Base-by-base conservation (phyloP, 306 rosid species). In the Dicorynia guianensis region DNA sequence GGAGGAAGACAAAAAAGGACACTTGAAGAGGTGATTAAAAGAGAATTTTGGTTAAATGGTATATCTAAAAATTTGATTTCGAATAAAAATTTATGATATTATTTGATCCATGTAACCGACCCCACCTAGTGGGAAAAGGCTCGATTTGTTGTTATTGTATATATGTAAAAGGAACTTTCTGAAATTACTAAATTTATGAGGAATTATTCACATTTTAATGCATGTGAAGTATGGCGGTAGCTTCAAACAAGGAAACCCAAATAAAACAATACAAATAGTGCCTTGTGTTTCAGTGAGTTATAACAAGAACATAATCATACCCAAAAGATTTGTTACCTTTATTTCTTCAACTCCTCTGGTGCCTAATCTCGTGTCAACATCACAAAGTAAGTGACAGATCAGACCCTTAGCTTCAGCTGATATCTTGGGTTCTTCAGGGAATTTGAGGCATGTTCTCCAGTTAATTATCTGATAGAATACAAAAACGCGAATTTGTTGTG, bases 371-470 rank as follows among this genome's bases (percentile, higher is more conserved):
- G 93, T 82, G 48, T 96, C 99, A 63, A 96, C 99, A 76, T 92
- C 95, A 82, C 99, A 96, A 54, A 96, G 80, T 73, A 96, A 90
- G 83, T 76, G 86, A 81, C 93, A 81, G 71, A 96, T 92, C 84
- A 96, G 83, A 85, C 90, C 94, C 86, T 75, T 90, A 4, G 97
- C 98, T 76, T 90, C 96, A 17, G 80, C 78, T 52, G 98, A 90
- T 81, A 96, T 89, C 83, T 89, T 92, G 61, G 96, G 97, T 63
- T 96, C 98, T 35, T 88, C 99, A 0, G 99, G 99, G 71, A 96
- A 96, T 83, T 96, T 96, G 79, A 96, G 81, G 83, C 92, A 92
- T 63, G 98, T 86, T 85, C 86, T 92, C 99, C 99, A 96, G 86
- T 92, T 96, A 81, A 96, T 88, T 86, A 96, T 96, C 99, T 96